These are phyloP conservation scores for Geranium brycei DNA, from an alignment of 345 rosid genomes.

Conservation along the genomic window DNA sequence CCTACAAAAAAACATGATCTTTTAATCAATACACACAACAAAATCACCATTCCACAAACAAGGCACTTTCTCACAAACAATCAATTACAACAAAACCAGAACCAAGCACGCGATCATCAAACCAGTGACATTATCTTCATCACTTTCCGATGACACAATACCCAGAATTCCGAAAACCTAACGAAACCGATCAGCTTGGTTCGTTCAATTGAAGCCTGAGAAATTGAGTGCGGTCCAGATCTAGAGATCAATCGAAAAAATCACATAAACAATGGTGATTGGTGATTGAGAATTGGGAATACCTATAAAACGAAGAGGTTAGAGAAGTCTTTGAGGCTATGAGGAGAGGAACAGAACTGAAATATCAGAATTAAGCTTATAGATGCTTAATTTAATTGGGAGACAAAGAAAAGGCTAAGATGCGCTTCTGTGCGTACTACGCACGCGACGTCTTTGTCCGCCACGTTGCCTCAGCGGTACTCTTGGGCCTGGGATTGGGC, in stretches of 20 bases:
- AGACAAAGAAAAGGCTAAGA: not conserved
- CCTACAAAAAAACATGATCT: not conserved
- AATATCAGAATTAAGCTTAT: too few relatives aligned
- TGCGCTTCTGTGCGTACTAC: not conserved
- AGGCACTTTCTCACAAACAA: not conserved
- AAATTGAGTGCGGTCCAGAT: not conserved
- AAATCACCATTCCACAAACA: not conserved
- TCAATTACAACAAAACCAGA: too few relatives aligned
- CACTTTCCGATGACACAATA: not conserved
- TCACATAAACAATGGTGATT: too few relatives aligned
- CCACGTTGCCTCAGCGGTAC: not conserved
- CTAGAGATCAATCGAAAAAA: not conserved
- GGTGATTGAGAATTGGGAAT: not conserved
- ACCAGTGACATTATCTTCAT: not conserved
- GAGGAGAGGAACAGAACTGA: not conserved
- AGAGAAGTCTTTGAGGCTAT: not conserved
- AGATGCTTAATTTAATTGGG: not conserved
- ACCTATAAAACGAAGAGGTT: not conserved
- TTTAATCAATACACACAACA: not conserved
- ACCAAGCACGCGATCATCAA: not conserved
- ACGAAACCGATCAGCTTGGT: not conserved
- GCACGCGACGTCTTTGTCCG: not conserved
- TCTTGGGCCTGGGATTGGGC: not conserved
- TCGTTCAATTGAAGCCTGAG: not conserved
- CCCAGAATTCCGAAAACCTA: not conserved